Evolutionary conservation across 441 rosid genomes (phyloP), one percentile per base, ranked within the genome.

Genomic region (Croton setiger): DNA sequence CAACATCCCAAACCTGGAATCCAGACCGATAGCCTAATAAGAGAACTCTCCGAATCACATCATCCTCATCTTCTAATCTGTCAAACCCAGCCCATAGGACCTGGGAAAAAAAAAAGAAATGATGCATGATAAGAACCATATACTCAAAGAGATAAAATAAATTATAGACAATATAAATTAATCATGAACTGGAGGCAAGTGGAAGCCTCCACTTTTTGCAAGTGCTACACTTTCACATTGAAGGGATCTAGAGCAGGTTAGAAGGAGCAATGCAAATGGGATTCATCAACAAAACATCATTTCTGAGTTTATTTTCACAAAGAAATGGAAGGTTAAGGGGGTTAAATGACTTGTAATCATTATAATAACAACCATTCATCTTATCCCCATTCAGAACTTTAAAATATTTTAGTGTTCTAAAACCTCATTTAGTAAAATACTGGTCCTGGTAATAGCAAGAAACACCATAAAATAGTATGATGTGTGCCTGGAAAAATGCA

Each of bases 41-140:
- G 31, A 94, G 93, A 73, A 90, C 88, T 74, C 68, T 88, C 63
- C 89, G 82, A 76, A 73, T 68, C 56, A 60, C 71, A 66, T 75
- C 83, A 68, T 67, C 82, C 52, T 81, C 89, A 73, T 79, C 78
- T 75, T 91, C 89, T 74, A 94, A 79, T 68, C 85, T 86, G 89
- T 94, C 97, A 84, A 91, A 94, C 58, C 97, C 99, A 71, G 97
- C 94, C 99, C 99, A 92, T 18, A 74, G 73, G 59, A 94, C 92
- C 99, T 94, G 79, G 56, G n/a, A n/a, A n/a, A 72, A 49, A 67
- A 39, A 49, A 51, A 20, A 64, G 53, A 73, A 80, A 43, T 49
- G 36, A 63, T 70, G 48, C 54, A 39, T 23, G 72, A 52, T 36
- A 14, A 58, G 17, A 66, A 36, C 64, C 39, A 35, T 47, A 2